Evolutionary conservation across 176 grass and related monocot genomes (phyloP), one percentile per base, ranked within the genome.

Genomic region (Puya raimondii): DNA sequence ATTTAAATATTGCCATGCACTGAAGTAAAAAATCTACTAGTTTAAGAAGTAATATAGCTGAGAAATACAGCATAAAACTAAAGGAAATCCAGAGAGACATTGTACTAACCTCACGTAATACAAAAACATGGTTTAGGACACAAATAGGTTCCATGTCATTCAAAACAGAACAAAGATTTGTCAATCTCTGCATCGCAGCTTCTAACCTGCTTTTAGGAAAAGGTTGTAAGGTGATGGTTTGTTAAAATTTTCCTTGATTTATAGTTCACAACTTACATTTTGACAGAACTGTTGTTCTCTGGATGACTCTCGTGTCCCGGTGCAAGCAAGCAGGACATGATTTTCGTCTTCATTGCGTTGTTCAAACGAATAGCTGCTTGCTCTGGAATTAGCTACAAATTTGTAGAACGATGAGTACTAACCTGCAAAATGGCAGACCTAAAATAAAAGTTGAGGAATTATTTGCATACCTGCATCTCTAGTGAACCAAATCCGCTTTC

Each of bases 61-160:
- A 8, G 33, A 42, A 42, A 42, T 42, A 42, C 6, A 42, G 4
- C 8, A 61, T 61, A 18, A 18, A 18, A 20, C 21, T 29, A 59
- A 48, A 67, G n/a, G 51, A 47, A 63, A 64, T 20, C 20, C 17
- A 50, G 22, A 79, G 27, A 78, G 72, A 64, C 11, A 58, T 9
- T 61, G 71, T 59, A 65, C 76, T 64, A 77, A 92, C 93, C 93
- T 97, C 93, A 9, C 93, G 84, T 53, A 97, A 84, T 83, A 97
- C 84, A 83, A 97, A 97, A 80, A 97, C 93, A 85, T 97, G 93
- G 73, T 97, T 97, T 65, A 92, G 89, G 75, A 97, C 93, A 87
- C 93, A 87, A 70, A 97, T 87, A 79, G 93, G 93, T 81, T 97
- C 93, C 93, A 97, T 97, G 23, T 97, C 93, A 89, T 97, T 97